Evolutionary conservation across 257 asterid species (phyloP), one percentile per base, ranked within the genome.

Genomic region (Solanum chiquidenum): DNA sequence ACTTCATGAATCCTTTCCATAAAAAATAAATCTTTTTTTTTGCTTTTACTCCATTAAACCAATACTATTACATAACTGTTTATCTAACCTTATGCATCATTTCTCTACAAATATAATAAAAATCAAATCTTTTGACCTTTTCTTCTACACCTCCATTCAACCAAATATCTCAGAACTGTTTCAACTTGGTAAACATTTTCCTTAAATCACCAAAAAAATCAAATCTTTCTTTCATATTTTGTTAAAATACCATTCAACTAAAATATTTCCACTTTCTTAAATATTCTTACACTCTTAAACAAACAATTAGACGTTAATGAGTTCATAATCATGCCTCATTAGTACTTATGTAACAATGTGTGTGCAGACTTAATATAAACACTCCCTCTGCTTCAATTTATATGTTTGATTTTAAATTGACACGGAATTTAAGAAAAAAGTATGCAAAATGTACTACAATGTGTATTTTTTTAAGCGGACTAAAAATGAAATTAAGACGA

Each of bases 41-140:
- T n/a, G n/a, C n/a, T n/a, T n/a, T n/a, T n/a, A n/a, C 69, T 80
- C 44, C 44, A 49, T 52, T 49, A 82, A 49, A 23, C 42, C 2
- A 49, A 49, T 5, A 31, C 6, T 18, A 18, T 29, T 29, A 6
- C 31, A 82, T 4, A 31, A 82, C 68, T 82, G 31, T 82, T 31
- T 29, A 82, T 82, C 71, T 82, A 82, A 82, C 69, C 69, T 49
- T 18, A 31, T 82, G 31, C 86, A 86, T 33, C 88, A 60, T 31
- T 72, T 86, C 35, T 25, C 16, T 73, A 71, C 25, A 6, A 68
- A 72, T 7, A 7, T 86, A 40, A 72, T 29, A 86, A 46, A 86
- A 62, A 33, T 44, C 38, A 86, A 33, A 86, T 72, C 46, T 40
- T 66, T 40, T 10, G 79, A 55, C 73, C 14, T 8, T 86, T n/a